Percentiles rank a stretch among this genome's conserved stretches.
Evolutionary conservation across 2,329 filamentous ascomycete genomes (phyloP).

Genomic region (Fusarium annulatum): DNA sequence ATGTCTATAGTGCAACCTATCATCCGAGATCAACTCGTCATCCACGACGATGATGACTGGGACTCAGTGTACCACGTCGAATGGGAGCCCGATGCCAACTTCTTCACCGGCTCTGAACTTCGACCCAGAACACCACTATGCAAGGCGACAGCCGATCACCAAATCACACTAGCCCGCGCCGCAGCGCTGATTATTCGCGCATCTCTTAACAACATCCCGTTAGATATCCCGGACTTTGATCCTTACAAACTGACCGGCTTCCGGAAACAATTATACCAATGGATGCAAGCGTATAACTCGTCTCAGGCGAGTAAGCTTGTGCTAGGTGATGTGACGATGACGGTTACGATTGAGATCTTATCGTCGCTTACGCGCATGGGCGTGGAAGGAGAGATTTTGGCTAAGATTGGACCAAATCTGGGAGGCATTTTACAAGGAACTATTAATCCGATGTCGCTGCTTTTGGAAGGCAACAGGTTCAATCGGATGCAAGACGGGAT

Average conservation of each 20-base stretch:
- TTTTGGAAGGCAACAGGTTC: background rate
- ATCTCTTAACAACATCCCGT: conserved; percentile 13
- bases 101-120: background rate
- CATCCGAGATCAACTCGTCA: background rate
- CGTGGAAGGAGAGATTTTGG: conserved; percentile 13
- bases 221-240: conserved; percentile 14
- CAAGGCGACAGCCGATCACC: conserved; percentile 8
- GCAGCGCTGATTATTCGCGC: conserved; percentile 24
- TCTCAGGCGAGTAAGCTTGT: background rate
- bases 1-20: conserved; percentile 20
- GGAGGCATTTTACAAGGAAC: background rate
- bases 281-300: conserved; percentile 3
- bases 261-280: background rate
- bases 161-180: conserved; percentile 13
- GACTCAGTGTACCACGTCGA: conserved; percentile 9
- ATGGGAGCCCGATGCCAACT: conserved; percentile 15
- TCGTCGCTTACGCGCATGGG: conserved; percentile 15
- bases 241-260: background rate
- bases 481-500: background rate
- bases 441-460: background rate
- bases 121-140: background rate
- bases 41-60: conserved; percentile 1
- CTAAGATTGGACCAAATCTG: conserved; percentile 16
- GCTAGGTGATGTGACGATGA: conserved; percentile 13
- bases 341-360: conserved; percentile 18